phyloP scores from a whole-genome alignment of 2,329 filamentous ascomycete genomes.

The Colletotrichum navitas region DNA sequence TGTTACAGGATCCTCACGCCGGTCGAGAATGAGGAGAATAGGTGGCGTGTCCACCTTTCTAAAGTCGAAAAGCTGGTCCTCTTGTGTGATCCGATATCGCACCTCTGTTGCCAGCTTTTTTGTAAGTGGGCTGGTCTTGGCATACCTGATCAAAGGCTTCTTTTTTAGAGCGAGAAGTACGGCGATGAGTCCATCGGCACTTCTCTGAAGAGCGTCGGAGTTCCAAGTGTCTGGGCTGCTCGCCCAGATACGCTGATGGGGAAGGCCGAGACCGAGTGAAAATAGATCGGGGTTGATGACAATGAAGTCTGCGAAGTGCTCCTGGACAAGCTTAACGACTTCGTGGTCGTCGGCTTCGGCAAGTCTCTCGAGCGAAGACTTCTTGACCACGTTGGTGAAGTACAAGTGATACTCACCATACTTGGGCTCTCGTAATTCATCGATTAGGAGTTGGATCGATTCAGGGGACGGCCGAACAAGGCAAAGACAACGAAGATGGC shows the following conservation, averaged over 20 bases:
- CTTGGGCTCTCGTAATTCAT: constrained; percentile 94
- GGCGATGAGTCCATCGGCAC: constrained; percentile 88
- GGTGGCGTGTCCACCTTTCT: constrained; percentile 94
- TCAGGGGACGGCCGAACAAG: constrained; percentile 93
- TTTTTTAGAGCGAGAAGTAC: constrained; percentile 92
- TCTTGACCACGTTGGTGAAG: constrained; percentile 98
- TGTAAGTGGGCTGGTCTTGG: constrained; percentile 88
- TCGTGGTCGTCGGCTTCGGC: constrained; percentile 98
- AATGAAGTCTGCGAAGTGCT: constrained; percentile 96
- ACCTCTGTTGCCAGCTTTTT: constrained; percentile 96
- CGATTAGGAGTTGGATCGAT: constrained; percentile 92
- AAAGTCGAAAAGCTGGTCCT: constrained; percentile 97
- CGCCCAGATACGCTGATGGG: constrained; percentile 84
- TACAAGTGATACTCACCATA: constrained; percentile 98
- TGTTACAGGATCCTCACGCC: constrained; percentile 94
- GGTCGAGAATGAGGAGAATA: constrained; percentile 89
- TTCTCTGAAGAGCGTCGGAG: constrained; percentile 85
- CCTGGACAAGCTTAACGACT: constrained; percentile 92
- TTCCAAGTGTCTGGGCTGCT: constrained; percentile 90
- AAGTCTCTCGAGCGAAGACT: constrained; percentile 91
- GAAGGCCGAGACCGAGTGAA: constrained; percentile 79
- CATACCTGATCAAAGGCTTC: constrained; percentile 93
- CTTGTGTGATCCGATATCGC: constrained; percentile 92
- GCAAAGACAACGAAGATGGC: constrained; percentile 92
- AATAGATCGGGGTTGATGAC: constrained; percentile 96